Conservation (phyloP, 1,139 yeast species). For the Suhomyces bribrorum region DNA sequence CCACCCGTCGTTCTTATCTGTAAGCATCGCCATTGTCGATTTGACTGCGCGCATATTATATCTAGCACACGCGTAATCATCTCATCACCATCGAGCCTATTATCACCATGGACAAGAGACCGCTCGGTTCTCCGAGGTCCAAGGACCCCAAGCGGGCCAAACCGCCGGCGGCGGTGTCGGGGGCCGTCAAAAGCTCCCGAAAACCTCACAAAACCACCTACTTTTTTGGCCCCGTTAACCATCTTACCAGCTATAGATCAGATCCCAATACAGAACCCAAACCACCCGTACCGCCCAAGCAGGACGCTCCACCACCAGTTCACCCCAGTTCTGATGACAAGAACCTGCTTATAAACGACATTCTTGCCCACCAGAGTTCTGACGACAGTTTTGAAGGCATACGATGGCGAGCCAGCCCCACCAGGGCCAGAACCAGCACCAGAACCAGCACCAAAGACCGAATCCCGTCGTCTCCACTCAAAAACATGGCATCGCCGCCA, state of each 20-base stretch:
- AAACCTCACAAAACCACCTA: conserved; percentile 34
- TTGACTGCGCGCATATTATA: not conserved
- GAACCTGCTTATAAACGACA: conserved; percentile 5
- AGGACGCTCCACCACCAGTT: not conserved
- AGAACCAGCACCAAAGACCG: conserved; percentile 1
- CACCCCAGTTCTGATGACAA: conserved; percentile 7
- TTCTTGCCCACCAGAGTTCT: conserved; percentile 34
- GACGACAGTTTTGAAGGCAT: conserved; percentile 52
- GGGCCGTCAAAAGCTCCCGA: conserved; percentile 17
- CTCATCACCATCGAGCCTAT: not conserved
- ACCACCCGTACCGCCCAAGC: not conserved
- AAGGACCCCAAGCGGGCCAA: not conserved
- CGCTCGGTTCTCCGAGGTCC: conserved; percentile 3
- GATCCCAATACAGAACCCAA: not conserved
- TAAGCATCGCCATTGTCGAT: too few relatives aligned
- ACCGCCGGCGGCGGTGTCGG: not conserved
- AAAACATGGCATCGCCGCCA: conserved; percentile 20
- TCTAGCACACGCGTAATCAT: not conserved
- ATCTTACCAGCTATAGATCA: conserved; percentile 17
- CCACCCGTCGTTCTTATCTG: too few relatives aligned
- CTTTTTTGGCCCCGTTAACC: conserved; percentile 41
- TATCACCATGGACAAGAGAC: conserved; percentile 9
- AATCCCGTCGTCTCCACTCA: conserved; percentile 42
- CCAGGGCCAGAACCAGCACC: conserved; percentile 10
- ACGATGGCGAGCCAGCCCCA: conserved; percentile 43